Conservation (phyloP, 169 alveolate genomes). For the Plasmodium falciparum region DNA sequence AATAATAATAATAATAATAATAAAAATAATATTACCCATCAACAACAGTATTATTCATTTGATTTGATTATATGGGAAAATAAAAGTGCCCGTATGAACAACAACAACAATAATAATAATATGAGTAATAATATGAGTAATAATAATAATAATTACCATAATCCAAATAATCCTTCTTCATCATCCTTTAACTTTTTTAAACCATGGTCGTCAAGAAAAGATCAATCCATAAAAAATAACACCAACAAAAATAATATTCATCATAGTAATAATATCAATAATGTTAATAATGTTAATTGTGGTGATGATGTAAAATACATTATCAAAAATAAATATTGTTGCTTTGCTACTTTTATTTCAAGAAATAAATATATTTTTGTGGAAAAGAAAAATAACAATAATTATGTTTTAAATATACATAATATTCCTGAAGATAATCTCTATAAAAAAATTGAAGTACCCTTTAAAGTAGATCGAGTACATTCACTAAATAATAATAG, state of each 20-base stretch:
- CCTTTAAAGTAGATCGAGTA: conserved; percentile 34
- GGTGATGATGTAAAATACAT: conserved; percentile 33
- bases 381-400: conserved; percentile 26
- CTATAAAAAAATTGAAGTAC: conserved; percentile 40
- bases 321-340: conserved; percentile 50
- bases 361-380: conserved; percentile 74
- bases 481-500: conserved; percentile 59
- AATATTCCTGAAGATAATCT: conserved; percentile 65
- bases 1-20: no score
- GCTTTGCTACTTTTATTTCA: conserved; percentile 26
- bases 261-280: neutral
- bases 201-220: conserved; percentile 6
- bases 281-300: neutral
- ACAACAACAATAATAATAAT: neutral
- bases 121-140: neutral
- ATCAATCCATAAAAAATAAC: neutral
- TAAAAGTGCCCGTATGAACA: neutral
- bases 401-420: conserved; percentile 49
- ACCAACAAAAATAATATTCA: neutral
- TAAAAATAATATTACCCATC: no score
- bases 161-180: neutral
- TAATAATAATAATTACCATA: neutral
- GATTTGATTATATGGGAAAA: conserved; percentile 59
- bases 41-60: conserved; percentile 11
- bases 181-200: conserved; percentile 36